These are phyloP conservation scores for Triangularia setosa DNA, from an alignment of 2,329 filamentous ascomycete species.

Conservation along the genomic window DNA sequence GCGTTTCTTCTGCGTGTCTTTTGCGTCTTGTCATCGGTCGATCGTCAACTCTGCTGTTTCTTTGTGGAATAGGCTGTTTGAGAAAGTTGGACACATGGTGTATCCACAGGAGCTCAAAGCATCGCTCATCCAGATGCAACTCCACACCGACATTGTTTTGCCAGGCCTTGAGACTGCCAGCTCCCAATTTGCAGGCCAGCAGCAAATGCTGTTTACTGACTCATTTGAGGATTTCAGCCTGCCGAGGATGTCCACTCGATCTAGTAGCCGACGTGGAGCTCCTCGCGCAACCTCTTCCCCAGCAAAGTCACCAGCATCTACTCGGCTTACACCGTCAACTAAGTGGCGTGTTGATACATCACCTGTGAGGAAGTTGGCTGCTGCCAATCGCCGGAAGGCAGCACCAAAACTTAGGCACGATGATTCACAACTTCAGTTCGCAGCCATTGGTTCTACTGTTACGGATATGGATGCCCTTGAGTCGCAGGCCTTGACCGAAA, in stretches of 20 bases:
- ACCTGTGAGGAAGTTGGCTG: slow-evolving; percentile 27
- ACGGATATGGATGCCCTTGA: slow-evolving; percentile 48
- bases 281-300: slow-evolving; percentile 25
- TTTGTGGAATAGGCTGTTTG: slow-evolving; percentile 69
- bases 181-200: slow-evolving; percentile 37
- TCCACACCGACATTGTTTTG: slow-evolving; percentile 45
- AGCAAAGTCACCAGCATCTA: slow-evolving; percentile 33
- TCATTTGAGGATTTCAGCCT: slow-evolving; percentile 44
- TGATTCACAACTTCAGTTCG: slow-evolving; percentile 77
- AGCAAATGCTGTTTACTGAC: slow-evolving; percentile 41
- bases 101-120: slow-evolving; percentile 64
- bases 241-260: slow-evolving; percentile 29
- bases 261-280: slow-evolving; percentile 24
- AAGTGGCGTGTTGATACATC: slow-evolving; percentile 27
- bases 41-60: slow-evolving; percentile 49
- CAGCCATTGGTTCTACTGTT: slow-evolving; percentile 60
- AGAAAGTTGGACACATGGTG: slow-evolving; percentile 51
- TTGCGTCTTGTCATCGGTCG: slow-evolving; percentile 52
- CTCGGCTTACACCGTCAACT: slow-evolving; percentile 32
- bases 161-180: slow-evolving; percentile 41
- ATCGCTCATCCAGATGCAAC: slow-evolving; percentile 58
- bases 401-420: slow-evolving; percentile 64
- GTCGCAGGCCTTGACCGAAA: slow-evolving; percentile 73
- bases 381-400: slow-evolving; percentile 29
- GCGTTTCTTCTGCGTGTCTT: slow-evolving; percentile 51